Percentiles rank a stretch among this genome's conserved stretches.
Conservation (phyloP, 148 eudicot species). For the Mesembryanthemum crystallinum region DNA sequence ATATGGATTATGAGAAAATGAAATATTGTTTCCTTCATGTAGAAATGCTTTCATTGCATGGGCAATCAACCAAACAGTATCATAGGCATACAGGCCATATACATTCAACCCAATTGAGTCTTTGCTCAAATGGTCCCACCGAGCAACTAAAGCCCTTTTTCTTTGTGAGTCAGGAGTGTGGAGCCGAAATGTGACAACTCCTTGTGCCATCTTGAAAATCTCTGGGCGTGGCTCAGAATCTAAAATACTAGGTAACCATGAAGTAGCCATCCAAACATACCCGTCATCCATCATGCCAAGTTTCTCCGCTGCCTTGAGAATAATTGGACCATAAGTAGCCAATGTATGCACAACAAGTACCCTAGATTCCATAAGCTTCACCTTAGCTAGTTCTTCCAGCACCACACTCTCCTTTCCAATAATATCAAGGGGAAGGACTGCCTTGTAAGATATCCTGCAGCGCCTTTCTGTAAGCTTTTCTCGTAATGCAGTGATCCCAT, state of each 20-base stretch:
- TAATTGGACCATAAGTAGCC: conserved; percentile 36
- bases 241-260: conserved; percentile 61
- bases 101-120: conserved; percentile 44
- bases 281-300: conserved; percentile 69
- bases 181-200: conserved; percentile 56
- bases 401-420: conserved; percentile 21
- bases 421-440: conserved; percentile 37
- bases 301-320: conserved; percentile 49
- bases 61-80: conserved; percentile 65
- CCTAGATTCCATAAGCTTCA: conserved; percentile 53
- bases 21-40: conserved; percentile 40
- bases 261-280: conserved; percentile 80
- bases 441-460: conserved; percentile 55
- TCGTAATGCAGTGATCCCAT: conserved; percentile 45
- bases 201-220: conserved; percentile 28
- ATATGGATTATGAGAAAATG: conserved; percentile 44
- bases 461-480: conserved; percentile 46
- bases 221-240: conserved; percentile 38
- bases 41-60: conserved; percentile 42
- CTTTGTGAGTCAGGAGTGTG: conserved; percentile 51
- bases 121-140: conserved; percentile 38
- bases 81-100: conserved; percentile 61
- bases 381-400: conserved; percentile 35
- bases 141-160: conserved; percentile 35
- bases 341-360: conserved; percentile 47